Evolutionary conservation across 1,284 basidiomycete species (phyloP).

Genomic region (Veloboletus limbatus): DNA sequence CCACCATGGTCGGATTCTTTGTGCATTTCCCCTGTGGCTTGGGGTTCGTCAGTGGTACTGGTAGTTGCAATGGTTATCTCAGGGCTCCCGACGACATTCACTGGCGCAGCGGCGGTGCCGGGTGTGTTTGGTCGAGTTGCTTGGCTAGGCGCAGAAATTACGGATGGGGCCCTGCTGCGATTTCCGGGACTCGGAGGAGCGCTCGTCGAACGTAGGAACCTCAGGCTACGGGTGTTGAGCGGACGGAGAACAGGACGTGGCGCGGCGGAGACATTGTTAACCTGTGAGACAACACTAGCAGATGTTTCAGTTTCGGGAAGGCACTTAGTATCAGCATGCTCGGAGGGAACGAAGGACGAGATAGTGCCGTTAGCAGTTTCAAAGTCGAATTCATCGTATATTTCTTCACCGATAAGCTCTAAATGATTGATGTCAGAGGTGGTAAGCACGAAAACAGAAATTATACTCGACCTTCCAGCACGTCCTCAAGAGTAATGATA

Average conservation of each 20-base stretch:
- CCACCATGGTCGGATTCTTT: neutral
- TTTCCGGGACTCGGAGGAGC: slow-evolving; percentile 52
- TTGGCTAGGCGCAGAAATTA: slow-evolving; percentile 12
- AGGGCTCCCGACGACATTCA: neutral
- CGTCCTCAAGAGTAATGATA: slow-evolving; percentile 92
- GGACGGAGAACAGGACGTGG: slow-evolving; percentile 40
- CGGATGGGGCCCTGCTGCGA: slow-evolving; percentile 13
- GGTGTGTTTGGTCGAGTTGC: neutral
- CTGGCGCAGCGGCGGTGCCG: neutral
- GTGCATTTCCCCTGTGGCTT: neutral
- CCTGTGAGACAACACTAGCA: slow-evolving; percentile 31
- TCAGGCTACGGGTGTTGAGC: slow-evolving; percentile 43
- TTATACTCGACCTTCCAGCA: slow-evolving; percentile 69
- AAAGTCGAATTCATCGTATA: slow-evolving; percentile 83
- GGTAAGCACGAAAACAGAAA: neutral
- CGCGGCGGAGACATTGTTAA: slow-evolving; percentile 17
- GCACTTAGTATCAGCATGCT: slow-evolving; percentile 21
- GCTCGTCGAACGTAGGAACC: slow-evolving; percentile 57
- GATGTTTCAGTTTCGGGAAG: slow-evolving; percentile 20
- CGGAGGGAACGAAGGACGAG: slow-evolving; percentile 52
- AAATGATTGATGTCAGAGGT: slow-evolving; percentile 6
- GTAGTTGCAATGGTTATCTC: neutral
- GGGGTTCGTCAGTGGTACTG: neutral
- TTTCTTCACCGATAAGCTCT: slow-evolving; percentile 89
- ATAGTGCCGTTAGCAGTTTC: slow-evolving; percentile 65